Evolutionary conservation across 2,329 filamentous ascomycete species (phyloP).

Genomic region (Penicillium aurantiogriseum): DNA sequence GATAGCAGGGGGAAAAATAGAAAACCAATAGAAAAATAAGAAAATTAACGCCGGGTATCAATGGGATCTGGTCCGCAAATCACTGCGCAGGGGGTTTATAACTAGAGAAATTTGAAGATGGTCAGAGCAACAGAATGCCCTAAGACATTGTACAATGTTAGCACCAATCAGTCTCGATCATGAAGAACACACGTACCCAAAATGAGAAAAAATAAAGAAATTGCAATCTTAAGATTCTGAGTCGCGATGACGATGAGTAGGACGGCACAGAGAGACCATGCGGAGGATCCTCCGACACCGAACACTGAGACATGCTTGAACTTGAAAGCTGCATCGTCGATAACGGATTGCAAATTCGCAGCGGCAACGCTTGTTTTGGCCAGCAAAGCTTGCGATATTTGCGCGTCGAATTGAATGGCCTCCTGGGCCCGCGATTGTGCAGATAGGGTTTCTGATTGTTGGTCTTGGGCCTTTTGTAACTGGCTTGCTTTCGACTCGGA

Average conservation of each 20-base stretch:
- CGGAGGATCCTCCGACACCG: conserved; percentile 18
- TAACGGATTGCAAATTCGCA: conserved; percentile 31
- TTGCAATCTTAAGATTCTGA: conserved; percentile 25
- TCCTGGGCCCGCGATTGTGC: conserved; percentile 30
- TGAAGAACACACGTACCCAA: conserved; percentile 8
- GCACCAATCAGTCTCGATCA: neutral
- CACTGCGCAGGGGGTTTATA: conserved; percentile 4
- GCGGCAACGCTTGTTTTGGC: conserved; percentile 29
- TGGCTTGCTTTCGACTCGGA: conserved; percentile 34
- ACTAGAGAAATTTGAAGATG: conserved; percentile 10
- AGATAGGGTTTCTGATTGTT: conserved; percentile 33
- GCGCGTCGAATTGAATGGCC: conserved; percentile 25
- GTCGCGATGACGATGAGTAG: conserved; percentile 25
- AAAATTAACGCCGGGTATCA: neutral
- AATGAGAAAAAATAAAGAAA: conserved; percentile 21
- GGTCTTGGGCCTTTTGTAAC: conserved; percentile 35
- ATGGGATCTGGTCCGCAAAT: neutral
- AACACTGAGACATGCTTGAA: conserved; percentile 22
- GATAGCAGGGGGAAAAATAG: neutral
- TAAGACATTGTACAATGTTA: neutral
- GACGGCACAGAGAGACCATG: conserved; percentile 28
- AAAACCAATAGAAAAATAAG: neutral
- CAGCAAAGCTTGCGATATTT: conserved; percentile 33
- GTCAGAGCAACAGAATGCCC: conserved; percentile 14
- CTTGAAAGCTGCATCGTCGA: conserved; percentile 31